Percentiles rank a stretch among this genome's conserved stretches.
Conservation (phyloP, 768 basidiomycete species). For the Tephrocybe sp. region DNA sequence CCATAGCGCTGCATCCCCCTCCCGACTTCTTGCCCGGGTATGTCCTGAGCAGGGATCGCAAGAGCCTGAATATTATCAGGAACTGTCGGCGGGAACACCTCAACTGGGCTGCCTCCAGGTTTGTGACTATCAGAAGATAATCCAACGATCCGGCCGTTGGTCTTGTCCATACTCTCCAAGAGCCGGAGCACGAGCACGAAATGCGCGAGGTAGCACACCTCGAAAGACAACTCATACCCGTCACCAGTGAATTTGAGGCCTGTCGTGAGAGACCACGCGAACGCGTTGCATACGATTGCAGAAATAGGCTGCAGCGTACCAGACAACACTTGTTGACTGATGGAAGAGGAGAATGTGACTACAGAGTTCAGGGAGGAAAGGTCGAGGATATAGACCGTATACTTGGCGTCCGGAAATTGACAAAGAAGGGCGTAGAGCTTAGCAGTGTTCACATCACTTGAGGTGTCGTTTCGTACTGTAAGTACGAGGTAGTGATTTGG, state of each 20-base stretch:
- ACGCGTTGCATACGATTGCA: slow-evolving; percentile 10
- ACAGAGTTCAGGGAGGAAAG: slow-evolving; percentile 2
- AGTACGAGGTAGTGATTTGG: slow-evolving; percentile 2
- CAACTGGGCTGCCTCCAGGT: slow-evolving; percentile 4
- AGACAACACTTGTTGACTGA: background rate
- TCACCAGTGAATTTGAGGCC: slow-evolving; percentile 3
- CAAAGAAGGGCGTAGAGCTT: background rate
- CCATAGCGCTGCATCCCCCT: slow-evolving; percentile 10
- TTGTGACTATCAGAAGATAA: slow-evolving; percentile 8
- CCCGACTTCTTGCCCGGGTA: slow-evolving; percentile 3
- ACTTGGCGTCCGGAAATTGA: background rate
- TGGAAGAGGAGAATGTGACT: background rate
- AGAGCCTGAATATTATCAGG: slow-evolving; percentile 3
- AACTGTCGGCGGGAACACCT: slow-evolving; percentile 4
- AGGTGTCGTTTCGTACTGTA: background rate
- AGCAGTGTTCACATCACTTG: background rate
- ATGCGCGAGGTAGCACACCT: slow-evolving; percentile 5
- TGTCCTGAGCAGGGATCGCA: background rate
- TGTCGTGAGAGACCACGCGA: slow-evolving; percentile 9
- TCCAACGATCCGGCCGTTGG: slow-evolving; percentile 5
- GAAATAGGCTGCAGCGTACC: background rate
- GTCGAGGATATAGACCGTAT: slow-evolving; percentile 3
- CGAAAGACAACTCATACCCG: slow-evolving; percentile 4
- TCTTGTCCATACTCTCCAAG: slow-evolving; percentile 2
- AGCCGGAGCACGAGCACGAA: slow-evolving; percentile 6